Evolutionary conservation across 2,329 filamentous ascomycete species (phyloP).

Genomic region (Cytospora schulzeri): DNA sequence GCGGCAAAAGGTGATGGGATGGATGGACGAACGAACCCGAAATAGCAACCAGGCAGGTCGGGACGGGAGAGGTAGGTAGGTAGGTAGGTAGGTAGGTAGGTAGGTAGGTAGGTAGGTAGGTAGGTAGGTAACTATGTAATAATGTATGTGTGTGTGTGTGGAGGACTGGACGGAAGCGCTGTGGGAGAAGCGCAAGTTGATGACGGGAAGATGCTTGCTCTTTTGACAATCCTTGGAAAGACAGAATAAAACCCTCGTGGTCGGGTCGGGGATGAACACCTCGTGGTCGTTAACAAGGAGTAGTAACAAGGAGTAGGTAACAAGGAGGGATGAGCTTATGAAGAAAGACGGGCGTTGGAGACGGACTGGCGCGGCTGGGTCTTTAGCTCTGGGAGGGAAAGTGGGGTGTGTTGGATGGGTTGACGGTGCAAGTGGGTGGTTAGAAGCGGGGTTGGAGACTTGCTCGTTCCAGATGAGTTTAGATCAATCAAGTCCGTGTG

Average conservation of each 20-base stretch:
- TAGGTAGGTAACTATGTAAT: background rate
- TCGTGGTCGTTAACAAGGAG: too few relatives aligned
- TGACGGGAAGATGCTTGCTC: conserved; percentile 11
- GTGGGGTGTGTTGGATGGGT: conserved; percentile 13
- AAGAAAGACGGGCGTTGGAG: conserved; percentile 3
- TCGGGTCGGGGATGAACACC: too few relatives aligned
- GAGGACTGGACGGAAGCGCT: conserved; percentile 8
- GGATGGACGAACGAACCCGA: background rate
- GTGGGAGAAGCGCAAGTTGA: conserved; percentile 4
- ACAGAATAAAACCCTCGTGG: too few relatives aligned
- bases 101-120: too few relatives aligned
- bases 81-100: background rate
- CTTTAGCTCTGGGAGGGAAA: conserved; percentile 20
- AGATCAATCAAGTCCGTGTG: too few relatives aligned
- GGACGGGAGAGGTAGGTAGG: conserved; percentile 10
- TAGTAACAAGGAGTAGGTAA: background rate
- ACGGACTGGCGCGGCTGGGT: conserved; percentile 11
- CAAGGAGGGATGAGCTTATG: conserved; percentile 12
- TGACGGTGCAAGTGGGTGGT: conserved; percentile 2
- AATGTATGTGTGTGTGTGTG: background rate
- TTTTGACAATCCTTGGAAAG: too few relatives aligned
- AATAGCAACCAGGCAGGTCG: conserved; percentile 17
- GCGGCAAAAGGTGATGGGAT: background rate
- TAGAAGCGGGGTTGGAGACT: conserved; percentile 19
- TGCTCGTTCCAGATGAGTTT: conserved; percentile 2